Evolutionary conservation across 1,284 basidiomycete species (phyloP).

Genomic region (Austroboletus novae-zelandiae): DNA sequence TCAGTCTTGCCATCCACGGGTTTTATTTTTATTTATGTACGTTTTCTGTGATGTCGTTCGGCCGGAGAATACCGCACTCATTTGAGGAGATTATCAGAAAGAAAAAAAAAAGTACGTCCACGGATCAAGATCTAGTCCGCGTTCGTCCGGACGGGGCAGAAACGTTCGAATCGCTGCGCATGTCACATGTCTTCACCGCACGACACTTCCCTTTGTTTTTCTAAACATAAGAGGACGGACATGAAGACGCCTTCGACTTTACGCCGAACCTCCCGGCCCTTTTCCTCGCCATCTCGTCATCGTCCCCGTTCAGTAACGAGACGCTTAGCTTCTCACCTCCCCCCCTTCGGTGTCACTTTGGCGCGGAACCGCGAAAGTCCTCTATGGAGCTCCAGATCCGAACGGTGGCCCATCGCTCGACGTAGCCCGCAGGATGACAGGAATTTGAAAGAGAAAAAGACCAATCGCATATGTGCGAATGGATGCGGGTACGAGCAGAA

Average conservation of each 20-base stretch:
- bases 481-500: slow-evolving; percentile 11
- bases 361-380: slow-evolving; percentile 12
- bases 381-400: slow-evolving; percentile 17
- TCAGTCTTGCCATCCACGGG: slow-evolving; percentile 7
- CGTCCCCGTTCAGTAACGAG: background rate
- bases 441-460: background rate
- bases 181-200: slow-evolving; percentile 3
- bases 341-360: background rate
- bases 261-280: background rate
- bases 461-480: slow-evolving; percentile 1
- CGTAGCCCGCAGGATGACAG: slow-evolving; percentile 2
- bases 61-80: slow-evolving; percentile 14
- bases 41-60: slow-evolving; percentile 4
- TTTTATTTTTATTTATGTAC: background rate
- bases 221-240: background rate
- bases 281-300: slow-evolving; percentile 1
- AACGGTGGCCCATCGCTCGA: slow-evolving; percentile 10
- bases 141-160: background rate
- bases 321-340: background rate
- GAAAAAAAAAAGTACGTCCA: slow-evolving; percentile 4
- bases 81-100: background rate
- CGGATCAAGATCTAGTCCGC: slow-evolving; percentile 22
- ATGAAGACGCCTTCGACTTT: too few relatives aligned
- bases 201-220: background rate
- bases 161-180: background rate